Percentiles rank a stretch among this genome's conserved stretches.
Conservation (phyloP, 2,329 filamentous ascomycete species). For the Fusarium mundagurra region DNA sequence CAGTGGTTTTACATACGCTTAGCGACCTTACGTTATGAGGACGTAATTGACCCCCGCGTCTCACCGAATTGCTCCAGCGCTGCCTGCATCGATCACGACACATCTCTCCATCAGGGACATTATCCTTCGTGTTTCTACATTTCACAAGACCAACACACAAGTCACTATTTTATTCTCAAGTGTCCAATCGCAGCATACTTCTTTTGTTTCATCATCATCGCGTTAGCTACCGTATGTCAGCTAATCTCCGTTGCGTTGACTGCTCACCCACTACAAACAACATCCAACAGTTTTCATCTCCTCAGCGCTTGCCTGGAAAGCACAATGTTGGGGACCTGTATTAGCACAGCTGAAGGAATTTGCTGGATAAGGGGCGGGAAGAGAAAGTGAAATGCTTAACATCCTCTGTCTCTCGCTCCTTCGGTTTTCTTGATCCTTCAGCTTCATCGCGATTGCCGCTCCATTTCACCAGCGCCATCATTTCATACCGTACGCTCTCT, state of each 20-base stretch:
- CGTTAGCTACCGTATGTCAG: not conserved
- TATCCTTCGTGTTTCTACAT: not conserved
- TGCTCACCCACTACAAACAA: not conserved
- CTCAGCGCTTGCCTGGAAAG: not conserved
- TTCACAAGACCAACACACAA: not conserved
- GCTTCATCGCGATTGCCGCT: not conserved
- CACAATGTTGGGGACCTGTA: not conserved
- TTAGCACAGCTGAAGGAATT: not conserved
- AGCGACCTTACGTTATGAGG: no score
- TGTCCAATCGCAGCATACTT: fast-evolving
- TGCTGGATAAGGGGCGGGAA: not conserved
- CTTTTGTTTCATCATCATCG: not conserved
- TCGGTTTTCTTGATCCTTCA: not conserved
- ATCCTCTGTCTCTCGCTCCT: not conserved
- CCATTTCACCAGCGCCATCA: not conserved
- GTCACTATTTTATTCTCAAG: not conserved
- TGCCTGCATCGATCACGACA: not conserved
- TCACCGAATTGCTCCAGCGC: not conserved
- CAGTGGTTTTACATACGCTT: not conserved
- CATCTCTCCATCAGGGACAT: not conserved
- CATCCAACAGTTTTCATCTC: not conserved
- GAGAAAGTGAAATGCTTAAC: not conserved
- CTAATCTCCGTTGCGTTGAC: not conserved
- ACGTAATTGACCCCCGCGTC: not conserved
- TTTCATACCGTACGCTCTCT: not conserved